Conservation (phyloP, 768 basidiomycete genomes). For the Pleurotus tuoliensis region DNA sequence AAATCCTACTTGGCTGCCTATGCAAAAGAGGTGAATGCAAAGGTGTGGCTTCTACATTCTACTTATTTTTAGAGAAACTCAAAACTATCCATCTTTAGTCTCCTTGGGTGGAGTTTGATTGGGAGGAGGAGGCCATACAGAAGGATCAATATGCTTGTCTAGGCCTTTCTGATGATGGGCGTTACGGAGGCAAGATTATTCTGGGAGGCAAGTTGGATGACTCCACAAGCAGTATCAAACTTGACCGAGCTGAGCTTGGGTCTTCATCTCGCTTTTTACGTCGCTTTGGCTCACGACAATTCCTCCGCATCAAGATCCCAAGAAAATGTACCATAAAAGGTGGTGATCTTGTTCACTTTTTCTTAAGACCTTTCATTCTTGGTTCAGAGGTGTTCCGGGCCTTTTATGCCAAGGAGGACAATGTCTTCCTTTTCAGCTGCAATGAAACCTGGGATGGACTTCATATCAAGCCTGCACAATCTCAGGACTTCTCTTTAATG, state of each 20-base stretch:
- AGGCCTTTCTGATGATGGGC: constrained; percentile 37
- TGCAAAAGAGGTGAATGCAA: constrained; percentile 32
- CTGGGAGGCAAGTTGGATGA: constrained; percentile 40
- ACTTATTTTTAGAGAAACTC: neutral
- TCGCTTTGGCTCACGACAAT: constrained; percentile 57
- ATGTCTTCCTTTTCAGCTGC: constrained; percentile 51
- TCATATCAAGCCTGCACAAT: neutral
- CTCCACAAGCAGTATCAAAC: constrained; percentile 22
- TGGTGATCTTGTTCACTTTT: constrained; percentile 33
- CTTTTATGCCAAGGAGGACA: constrained; percentile 58
- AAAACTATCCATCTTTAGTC: constrained; percentile 30
- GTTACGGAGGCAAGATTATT: constrained; percentile 61
- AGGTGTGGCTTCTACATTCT: constrained; percentile 16
- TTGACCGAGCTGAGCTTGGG: constrained; percentile 48
- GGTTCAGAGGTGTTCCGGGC: constrained; percentile 52
- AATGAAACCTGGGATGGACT: constrained; percentile 34
- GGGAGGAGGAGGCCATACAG: constrained; percentile 40
- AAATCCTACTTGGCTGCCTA: constrained; percentile 23
- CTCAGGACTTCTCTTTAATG: constrained; percentile 23
- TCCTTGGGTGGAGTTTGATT: constrained; percentile 62
- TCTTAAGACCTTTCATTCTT: constrained; percentile 49
- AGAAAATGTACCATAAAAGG: constrained; percentile 23
- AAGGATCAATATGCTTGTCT: constrained; percentile 33
- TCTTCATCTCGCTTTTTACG: constrained; percentile 56
- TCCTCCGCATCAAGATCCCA: constrained; percentile 48